phyloP scores from a whole-genome alignment of 768 basidiomycete genomes.

The Lentinula raphanica region DNA sequence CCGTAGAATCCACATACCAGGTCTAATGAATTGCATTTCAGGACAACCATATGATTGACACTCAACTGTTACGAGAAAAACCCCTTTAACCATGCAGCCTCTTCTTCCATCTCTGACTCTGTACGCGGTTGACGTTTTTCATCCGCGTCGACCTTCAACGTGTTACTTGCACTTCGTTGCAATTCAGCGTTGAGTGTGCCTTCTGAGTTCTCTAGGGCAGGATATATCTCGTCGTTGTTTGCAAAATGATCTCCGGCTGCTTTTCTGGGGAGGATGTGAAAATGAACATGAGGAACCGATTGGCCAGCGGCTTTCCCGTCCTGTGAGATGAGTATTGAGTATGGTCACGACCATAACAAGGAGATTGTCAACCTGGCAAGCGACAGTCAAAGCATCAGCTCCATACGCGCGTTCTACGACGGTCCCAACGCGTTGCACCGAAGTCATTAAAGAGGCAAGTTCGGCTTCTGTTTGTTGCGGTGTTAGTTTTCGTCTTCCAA shows the following conservation, averaged over 20 bases:
- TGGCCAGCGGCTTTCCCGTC: slow-evolving; percentile 86
- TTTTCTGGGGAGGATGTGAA: slow-evolving; percentile 86
- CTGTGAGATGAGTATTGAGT: slow-evolving; percentile 28
- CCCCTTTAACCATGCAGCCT: slow-evolving; percentile 61
- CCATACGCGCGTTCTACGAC: slow-evolving; percentile 79
- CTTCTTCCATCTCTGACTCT: slow-evolving; percentile 72
- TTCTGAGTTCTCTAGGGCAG: slow-evolving; percentile 67
- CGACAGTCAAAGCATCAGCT: slow-evolving; percentile 81
- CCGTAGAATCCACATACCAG: too few species aligned
- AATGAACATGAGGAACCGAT: slow-evolving; percentile 89
- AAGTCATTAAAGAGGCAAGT: slow-evolving; percentile 71
- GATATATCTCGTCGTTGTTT: slow-evolving; percentile 73
- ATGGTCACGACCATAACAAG: neutral
- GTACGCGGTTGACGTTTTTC: slow-evolving; percentile 59
- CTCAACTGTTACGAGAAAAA: slow-evolving; percentile 39
- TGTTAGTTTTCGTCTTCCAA: neutral
- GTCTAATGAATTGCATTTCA: neutral
- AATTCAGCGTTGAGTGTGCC: slow-evolving; percentile 40
- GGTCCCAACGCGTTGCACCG: slow-evolving; percentile 73
- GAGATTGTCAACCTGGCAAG: slow-evolving; percentile 64
- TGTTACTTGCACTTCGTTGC: slow-evolving; percentile 15
- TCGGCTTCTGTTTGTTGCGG: slow-evolving; percentile 46
- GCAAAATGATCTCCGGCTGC: slow-evolving; percentile 63
- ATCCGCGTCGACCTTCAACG: slow-evolving; percentile 63
- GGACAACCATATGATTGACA: neutral